A percentile compares a stretch with the other conserved stretches of the same genome.
These are phyloP conservation scores for Argentina anserina DNA, from an alignment of 306 rosid genomes.

Conservation along the genomic window DNA sequence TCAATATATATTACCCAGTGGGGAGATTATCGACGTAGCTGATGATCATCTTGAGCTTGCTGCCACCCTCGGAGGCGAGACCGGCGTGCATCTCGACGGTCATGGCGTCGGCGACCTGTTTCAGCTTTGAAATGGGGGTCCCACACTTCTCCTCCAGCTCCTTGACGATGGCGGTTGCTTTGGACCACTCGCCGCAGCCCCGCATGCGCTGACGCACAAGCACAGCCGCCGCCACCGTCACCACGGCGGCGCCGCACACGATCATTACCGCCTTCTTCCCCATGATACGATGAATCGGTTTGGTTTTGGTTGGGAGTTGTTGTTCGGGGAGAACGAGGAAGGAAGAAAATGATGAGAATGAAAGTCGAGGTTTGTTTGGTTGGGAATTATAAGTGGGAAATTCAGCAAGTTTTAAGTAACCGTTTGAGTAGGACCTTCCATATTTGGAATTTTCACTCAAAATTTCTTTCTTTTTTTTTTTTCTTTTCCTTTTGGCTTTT, in stretches of 20 bases:
- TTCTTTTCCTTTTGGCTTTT: neutral
- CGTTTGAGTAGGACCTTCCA: neutral
- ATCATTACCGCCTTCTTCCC: constrained; percentile 58
- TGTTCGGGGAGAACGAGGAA: neutral
- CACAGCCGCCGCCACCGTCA: constrained; percentile 43
- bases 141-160: constrained; percentile 76
- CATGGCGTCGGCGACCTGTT: constrained; percentile 78
- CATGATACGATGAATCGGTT: constrained; percentile 24
- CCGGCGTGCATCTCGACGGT: constrained; percentile 92
- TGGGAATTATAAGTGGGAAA: neutral
- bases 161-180: constrained; percentile 46
- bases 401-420: neutral
- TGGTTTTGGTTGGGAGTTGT: neutral
- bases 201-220: constrained; percentile 50
- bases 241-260: constrained; percentile 46
- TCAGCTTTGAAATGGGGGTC: constrained; percentile 58
- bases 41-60: constrained; percentile 89
- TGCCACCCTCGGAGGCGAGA: constrained; percentile 86
- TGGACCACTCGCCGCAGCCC: constrained; percentile 47
- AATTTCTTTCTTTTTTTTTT: neutral
- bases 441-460: neutral
- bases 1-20: constrained; percentile 46
- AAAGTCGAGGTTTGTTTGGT: neutral
- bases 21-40: constrained; percentile 84
- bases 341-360: too few species aligned